phyloP scores from a whole-genome alignment of 495 filamentous ascomycete species.

The Penicillium robsamsonii region DNA sequence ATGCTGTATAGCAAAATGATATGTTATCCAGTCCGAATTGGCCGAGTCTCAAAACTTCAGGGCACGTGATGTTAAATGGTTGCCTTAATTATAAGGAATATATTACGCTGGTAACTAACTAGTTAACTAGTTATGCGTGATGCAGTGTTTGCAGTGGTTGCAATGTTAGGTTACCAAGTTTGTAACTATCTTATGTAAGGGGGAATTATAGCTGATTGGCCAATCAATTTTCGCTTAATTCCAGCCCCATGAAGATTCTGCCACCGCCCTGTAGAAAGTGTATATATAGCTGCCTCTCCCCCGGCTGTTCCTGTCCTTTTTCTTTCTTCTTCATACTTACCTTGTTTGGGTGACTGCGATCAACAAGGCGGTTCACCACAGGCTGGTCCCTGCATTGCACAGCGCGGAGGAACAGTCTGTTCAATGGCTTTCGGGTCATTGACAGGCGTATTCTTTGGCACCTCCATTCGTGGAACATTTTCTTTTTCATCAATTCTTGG shows the following conservation, averaged over 20 bases:
- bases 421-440: conserved; percentile 69
- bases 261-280: neutral
- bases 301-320: conserved; percentile 32
- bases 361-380: conserved; percentile 59
- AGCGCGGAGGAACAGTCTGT: conserved; percentile 64
- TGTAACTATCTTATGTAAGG: conserved; percentile 5
- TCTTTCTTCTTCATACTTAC: conserved; percentile 71
- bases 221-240: conserved; percentile 30
- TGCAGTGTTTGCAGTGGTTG: neutral
- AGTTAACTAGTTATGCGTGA: neutral
- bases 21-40: conserved; percentile 10
- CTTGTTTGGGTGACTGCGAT: conserved; percentile 64
- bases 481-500: conserved; percentile 57
- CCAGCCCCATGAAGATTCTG: conserved; percentile 13
- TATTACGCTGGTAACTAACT: too few relatives aligned
- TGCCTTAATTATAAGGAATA: neutral
- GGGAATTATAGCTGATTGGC: conserved; percentile 8
- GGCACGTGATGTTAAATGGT: conserved; percentile 30
- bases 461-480: conserved; percentile 38
- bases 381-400: conserved; percentile 75
- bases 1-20: conserved; percentile 9
- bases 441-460: conserved; percentile 74
- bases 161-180: neutral
- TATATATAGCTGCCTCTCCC: conserved; percentile 29
- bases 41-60: conserved; percentile 38